phyloP scores from a whole-genome alignment of 1,284 basidiomycete genomes.

The Pascua guehoae region DNA sequence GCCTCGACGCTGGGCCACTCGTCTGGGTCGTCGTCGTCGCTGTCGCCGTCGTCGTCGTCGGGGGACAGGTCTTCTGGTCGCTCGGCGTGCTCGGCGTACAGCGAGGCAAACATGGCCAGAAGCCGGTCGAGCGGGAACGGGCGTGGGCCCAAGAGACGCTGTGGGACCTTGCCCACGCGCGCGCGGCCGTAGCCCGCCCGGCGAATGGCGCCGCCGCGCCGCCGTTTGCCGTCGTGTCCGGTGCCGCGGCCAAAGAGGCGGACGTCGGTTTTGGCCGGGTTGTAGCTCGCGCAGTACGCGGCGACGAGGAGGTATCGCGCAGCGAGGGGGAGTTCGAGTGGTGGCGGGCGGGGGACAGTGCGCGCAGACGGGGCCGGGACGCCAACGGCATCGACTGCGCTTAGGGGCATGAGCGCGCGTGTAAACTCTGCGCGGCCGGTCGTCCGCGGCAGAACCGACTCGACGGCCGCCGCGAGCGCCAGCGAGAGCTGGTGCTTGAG shows the following conservation, averaged over 20 bases:
- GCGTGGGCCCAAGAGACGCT: slow-evolving; percentile 73
- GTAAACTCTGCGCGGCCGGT: slow-evolving; percentile 30
- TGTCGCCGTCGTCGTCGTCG: slow-evolving; percentile 30
- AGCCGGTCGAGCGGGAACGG: slow-evolving; percentile 78
- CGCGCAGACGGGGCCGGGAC: slow-evolving; percentile 8
- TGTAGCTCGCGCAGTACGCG: slow-evolving; percentile 79
- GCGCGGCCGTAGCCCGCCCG: slow-evolving; percentile 45
- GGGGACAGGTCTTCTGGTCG: slow-evolving; percentile 43
- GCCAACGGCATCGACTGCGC: neutral
- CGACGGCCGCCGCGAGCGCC: slow-evolving; percentile 38
- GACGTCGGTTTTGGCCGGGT: slow-evolving; percentile 75
- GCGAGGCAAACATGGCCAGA: slow-evolving; percentile 73
- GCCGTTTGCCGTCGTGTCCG: slow-evolving; percentile 62
- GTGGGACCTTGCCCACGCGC: slow-evolving; percentile 54
- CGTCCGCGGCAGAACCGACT: slow-evolving; percentile 33
- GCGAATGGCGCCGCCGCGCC: slow-evolving; percentile 53
- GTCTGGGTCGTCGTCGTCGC: slow-evolving; percentile 27
- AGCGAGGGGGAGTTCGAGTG: slow-evolving; percentile 56
- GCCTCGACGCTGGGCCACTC: slow-evolving; percentile 9
- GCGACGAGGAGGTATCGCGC: slow-evolving; percentile 76
- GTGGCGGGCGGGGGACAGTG: slow-evolving; percentile 27
- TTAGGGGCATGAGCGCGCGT: slow-evolving; percentile 18
- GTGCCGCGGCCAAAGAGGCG: slow-evolving; percentile 70
- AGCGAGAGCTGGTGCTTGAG: slow-evolving; percentile 41
- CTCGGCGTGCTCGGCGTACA: slow-evolving; percentile 73